phyloP scores from a whole-genome alignment of 2,329 filamentous ascomycete genomes.

The Botrytis aclada region DNA sequence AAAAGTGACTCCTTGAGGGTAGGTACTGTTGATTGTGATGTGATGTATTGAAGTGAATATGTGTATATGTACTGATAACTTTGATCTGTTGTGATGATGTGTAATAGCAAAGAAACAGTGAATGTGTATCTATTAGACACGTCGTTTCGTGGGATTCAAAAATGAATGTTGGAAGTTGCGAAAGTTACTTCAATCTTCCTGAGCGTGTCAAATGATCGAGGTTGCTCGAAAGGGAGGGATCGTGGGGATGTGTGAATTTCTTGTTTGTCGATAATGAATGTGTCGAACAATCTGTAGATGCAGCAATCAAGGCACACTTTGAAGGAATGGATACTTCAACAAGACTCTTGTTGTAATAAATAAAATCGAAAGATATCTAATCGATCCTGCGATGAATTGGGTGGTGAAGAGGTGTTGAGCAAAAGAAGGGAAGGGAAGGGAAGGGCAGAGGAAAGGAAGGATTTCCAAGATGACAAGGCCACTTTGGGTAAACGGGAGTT shows the following conservation, averaged over 20 bases:
- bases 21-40: background rate
- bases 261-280: slow-evolving; percentile 32
- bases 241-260: slow-evolving; percentile 12
- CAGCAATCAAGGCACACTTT: slow-evolving; percentile 20
- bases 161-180: background rate
- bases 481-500: background rate
- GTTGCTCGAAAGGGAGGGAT: slow-evolving; percentile 10
- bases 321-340: slow-evolving; percentile 28
- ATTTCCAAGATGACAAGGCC: background rate
- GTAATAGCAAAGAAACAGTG: background rate
- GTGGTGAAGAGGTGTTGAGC: slow-evolving; percentile 21
- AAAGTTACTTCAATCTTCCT: background rate
- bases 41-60: background rate
- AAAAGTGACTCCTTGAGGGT: background rate
- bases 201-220: background rate
- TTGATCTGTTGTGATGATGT: background rate
- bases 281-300: slow-evolving; percentile 32
- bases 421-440: background rate
- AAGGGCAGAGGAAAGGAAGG: background rate
- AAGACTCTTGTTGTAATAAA: background rate
- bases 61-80: background rate
- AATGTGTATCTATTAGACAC: background rate
- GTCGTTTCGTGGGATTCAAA: background rate
- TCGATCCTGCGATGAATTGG: slow-evolving; percentile 30
- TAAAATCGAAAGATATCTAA: slow-evolving; percentile 19